Percentiles rank a stretch among this genome's conserved stretches.
phyloP scores from a whole-genome alignment of 192 early-diverging fungal species.

The Pilaira anomala region DNA sequence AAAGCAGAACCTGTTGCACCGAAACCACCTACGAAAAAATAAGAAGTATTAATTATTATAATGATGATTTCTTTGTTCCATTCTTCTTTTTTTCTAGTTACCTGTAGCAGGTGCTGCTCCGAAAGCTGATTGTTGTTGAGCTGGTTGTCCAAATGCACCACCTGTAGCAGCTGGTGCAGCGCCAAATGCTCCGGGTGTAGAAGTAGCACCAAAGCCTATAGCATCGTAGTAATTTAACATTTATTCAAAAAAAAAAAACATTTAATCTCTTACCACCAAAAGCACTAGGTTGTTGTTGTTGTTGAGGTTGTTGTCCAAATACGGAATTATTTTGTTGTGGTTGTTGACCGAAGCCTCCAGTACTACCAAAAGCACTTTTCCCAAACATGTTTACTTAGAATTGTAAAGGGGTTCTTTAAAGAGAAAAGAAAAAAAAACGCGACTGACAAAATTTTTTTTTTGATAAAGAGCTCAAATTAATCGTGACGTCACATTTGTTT shows the following conservation, averaged over 20 bases:
- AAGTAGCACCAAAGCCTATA: conserved; percentile 8
- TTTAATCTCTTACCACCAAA: conserved; percentile 25
- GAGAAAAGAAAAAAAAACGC: conserved; percentile 6
- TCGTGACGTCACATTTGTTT: not conserved
- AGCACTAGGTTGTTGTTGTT: conserved; percentile 32
- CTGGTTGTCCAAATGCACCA: conserved; percentile 29
- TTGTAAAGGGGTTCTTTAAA: not conserved
- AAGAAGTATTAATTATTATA: not conserved
- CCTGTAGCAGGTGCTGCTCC: conserved; percentile 22
- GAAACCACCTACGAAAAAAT: conserved; percentile 1
- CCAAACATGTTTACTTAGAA: conserved; percentile 9
- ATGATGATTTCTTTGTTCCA: not conserved
- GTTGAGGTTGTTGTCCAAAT: conserved; percentile 15
- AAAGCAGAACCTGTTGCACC: conserved; percentile 16
- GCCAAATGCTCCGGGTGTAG: conserved; percentile 13
- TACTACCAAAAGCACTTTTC: conserved; percentile 7
- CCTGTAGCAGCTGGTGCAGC: not conserved
- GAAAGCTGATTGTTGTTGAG: conserved; percentile 34
- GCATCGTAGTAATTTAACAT: not conserved
- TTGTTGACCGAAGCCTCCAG: conserved; percentile 20
- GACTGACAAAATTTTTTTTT: not conserved
- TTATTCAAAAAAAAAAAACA: not conserved
- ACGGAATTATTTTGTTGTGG: not conserved
- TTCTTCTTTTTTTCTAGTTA: not conserved
- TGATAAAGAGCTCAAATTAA: not conserved